A percentile compares a stretch with the other conserved stretches of the same genome.
phyloP scores from a whole-genome alignment of 306 rosid species.

The Sindora glabra region DNA sequence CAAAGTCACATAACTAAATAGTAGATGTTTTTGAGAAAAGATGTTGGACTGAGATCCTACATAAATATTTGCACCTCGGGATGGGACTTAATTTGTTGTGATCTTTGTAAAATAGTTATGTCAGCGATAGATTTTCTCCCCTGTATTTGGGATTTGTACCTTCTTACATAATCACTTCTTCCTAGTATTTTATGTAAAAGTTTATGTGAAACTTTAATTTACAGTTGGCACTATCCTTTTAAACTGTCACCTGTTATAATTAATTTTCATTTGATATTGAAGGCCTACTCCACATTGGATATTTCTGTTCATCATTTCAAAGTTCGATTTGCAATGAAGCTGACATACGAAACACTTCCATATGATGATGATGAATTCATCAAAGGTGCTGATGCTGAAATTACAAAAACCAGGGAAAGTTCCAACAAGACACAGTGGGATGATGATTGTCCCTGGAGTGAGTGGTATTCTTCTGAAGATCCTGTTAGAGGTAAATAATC shows the following conservation, averaged over 20 bases:
- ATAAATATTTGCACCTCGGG: neutral
- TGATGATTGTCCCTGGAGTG: conserved; percentile 93
- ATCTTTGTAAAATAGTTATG: conserved; percentile 8
- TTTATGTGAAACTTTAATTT: conserved; percentile 16
- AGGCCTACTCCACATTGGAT: conserved; percentile 93
- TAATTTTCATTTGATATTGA: conserved; percentile 34
- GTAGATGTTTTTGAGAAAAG: neutral
- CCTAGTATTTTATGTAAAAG: neutral
- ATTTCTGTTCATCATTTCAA: conserved; percentile 62
- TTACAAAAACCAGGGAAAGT: conserved; percentile 35
- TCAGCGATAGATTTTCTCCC: neutral
- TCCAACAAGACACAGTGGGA: conserved; percentile 77
- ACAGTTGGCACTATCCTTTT: neutral
- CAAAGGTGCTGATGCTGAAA: conserved; percentile 42
- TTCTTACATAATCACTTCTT: neutral
- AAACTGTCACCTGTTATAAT: conserved; percentile 18
- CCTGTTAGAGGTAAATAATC: conserved; percentile 79
- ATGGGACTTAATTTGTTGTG: neutral
- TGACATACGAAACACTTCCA: conserved; percentile 73
- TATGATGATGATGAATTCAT: conserved; percentile 53
- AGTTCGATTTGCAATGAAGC: conserved; percentile 83
- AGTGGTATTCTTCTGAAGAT: conserved; percentile 97
- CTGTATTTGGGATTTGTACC: too few relatives aligned
- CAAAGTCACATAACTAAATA: neutral
- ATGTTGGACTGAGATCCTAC: neutral